Evolutionary conservation across 177 flowering plant genomes (phyloP).

Genomic region (Vitis hybrid): DNA sequence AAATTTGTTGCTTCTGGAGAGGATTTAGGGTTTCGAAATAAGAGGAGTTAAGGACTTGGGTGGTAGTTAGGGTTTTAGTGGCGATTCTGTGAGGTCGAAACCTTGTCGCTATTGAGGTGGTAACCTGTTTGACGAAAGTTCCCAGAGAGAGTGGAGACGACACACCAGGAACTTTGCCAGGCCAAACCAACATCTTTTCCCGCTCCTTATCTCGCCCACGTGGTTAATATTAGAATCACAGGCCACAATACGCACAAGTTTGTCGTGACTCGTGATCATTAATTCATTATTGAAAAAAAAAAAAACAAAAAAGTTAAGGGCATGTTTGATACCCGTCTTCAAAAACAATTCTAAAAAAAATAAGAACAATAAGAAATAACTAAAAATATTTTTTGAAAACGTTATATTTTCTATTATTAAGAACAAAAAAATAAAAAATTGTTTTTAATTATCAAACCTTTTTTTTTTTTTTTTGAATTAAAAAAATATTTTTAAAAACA

Average conservation of each 20-base stretch:
- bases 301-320: too few species aligned
- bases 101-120: conserved; percentile 11
- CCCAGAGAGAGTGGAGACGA: conserved; percentile 26
- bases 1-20: conserved; percentile 56
- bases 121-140: conserved; percentile 65
- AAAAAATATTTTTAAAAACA: too few species aligned
- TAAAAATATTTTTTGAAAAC: too few species aligned
- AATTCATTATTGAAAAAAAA: too few species aligned
- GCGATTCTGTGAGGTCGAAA: conserved; percentile 5
- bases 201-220: background rate
- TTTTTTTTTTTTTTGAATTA: too few species aligned
- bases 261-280: too few species aligned
- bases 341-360: too few species aligned
- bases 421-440: too few species aligned
- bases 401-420: too few species aligned
- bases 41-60: conserved; percentile 15
- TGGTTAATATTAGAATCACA: background rate
- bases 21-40: conserved; percentile 43
- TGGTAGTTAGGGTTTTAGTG: conserved; percentile 17
- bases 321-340: too few species aligned
- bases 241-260: background rate
- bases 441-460: fast-evolving
- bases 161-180: conserved; percentile 10
- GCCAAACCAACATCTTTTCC: conserved; percentile 18
- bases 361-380: too few species aligned